These are phyloP conservation scores for Nematocida sp. DNA, from an alignment of 371 early-diverging fungal genomes.

Conservation along the genomic window DNA sequence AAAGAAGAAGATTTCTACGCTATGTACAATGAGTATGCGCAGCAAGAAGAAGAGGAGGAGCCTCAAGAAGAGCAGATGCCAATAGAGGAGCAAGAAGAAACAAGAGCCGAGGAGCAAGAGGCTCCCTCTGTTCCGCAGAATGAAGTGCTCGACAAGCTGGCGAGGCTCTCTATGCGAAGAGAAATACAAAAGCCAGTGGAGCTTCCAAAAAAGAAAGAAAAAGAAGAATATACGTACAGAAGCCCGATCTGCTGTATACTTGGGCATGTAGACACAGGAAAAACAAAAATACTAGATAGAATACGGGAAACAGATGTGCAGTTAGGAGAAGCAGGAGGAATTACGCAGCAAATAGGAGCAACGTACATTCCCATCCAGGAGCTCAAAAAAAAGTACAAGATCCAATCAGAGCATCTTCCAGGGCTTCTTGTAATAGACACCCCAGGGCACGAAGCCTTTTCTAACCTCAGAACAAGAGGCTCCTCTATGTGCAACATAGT, in stretches of 20 bases:
- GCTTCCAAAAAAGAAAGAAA: constrained; percentile 35
- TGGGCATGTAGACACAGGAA: constrained; percentile 99
- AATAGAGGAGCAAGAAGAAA: neutral
- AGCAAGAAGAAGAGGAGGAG: neutral
- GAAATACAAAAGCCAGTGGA: constrained; percentile 56
- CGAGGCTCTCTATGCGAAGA: constrained; percentile 71
- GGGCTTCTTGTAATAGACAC: constrained; percentile 98
- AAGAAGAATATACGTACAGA: constrained; percentile 69
- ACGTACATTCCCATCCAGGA: constrained; percentile 96
- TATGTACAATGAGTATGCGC: constrained; percentile 26
- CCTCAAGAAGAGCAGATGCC: constrained; percentile 23
- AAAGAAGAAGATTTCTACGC: constrained; percentile 17
- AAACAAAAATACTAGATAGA: constrained; percentile 97
- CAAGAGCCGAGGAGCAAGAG: neutral
- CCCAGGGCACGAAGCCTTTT: constrained; percentile 99
- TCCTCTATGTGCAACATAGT: constrained; percentile 99
- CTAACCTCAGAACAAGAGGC: constrained; percentile 92
- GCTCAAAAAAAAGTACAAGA: constrained; percentile 70
- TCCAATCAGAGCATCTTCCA: constrained; percentile 74
- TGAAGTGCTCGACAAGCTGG: constrained; percentile 66
- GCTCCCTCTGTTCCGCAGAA: constrained; percentile 66
- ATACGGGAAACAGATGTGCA: constrained; percentile 98
- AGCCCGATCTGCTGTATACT: constrained; percentile 98
- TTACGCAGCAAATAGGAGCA: constrained; percentile 99
- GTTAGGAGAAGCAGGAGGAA: constrained; percentile 99